Conservation (phyloP, 148 eudicot genomes). For the Agrostemma githago region DNA sequence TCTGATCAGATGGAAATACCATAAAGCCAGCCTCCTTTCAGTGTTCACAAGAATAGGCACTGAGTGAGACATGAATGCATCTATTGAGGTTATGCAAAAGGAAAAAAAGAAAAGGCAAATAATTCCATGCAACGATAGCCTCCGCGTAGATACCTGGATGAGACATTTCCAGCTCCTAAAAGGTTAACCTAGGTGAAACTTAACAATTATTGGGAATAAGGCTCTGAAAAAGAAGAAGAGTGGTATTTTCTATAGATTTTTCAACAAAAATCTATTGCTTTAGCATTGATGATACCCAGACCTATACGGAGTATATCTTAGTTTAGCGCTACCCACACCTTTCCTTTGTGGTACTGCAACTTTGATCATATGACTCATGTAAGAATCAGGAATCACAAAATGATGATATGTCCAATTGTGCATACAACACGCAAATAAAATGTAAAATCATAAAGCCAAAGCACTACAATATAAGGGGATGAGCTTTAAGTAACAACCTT, state of each 20-base stretch:
- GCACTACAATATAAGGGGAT: slow-evolving; percentile 11
- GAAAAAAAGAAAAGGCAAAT: background rate
- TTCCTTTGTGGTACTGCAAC: slow-evolving; percentile 1
- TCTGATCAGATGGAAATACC: background rate
- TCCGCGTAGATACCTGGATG: no score
- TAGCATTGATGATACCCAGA: background rate
- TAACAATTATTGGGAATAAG: no score
- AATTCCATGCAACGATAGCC: no score
- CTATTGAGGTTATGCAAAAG: background rate
- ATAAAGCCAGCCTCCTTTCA: slow-evolving; percentile 1
- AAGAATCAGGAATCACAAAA: background rate
- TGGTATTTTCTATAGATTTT: background rate
- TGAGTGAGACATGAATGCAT: background rate
- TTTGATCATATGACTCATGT: background rate
- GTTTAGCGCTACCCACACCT: background rate
- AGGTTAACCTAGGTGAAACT: no score
- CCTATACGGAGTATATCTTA: background rate
- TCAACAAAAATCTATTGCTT: background rate
- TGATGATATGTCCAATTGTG: background rate
- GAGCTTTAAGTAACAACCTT: slow-evolving; percentile 45
- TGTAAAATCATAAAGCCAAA: background rate
- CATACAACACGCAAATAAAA: background rate
- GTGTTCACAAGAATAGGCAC: background rate
- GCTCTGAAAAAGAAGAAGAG: no score
- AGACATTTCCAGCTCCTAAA: no score